Evolutionary conservation across 169 alveolate species (phyloP), one percentile per base, ranked within the genome.

Genomic region (Amoebophrya sp.): DNA sequence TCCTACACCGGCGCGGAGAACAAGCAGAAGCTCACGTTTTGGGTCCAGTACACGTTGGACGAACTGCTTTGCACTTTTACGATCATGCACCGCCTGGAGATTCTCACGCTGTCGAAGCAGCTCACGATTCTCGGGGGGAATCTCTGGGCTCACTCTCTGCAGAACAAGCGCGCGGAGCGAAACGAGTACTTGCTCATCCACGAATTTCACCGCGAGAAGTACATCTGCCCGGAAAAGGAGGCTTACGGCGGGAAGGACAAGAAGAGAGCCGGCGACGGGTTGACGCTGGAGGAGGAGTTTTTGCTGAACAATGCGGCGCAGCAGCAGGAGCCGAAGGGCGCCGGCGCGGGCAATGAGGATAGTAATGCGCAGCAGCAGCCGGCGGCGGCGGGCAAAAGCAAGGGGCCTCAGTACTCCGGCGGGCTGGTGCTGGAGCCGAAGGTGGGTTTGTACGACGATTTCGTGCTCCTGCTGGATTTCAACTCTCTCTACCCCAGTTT

Each of bases 401-500:
- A 92, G 89, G 67, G 67, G 18, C 88, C 92, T 41, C 69, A 89
- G 58, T 99, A 98, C 93, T 96, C 96, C 20, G 99, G 99, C 15
- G 99, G 99, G 5, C 92, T 97, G 69, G 99, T 99, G 38, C 95
- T 98, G 40, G 99, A 98, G 89, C 99, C 99, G 20, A 93, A 96
- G 34, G 96, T 98, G n/a, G 99, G 99, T 0, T 95, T 97, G 69
- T 99, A 98, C 93, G 99, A 98, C 91, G 95, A 97, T 41, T 97
- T 96, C 91, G 97, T 99, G 31, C 94, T 99, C 50, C 95, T 98
- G 40, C 95, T 99, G 41, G 99, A 99, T 95, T 99, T 99, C 96
- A 99, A 99, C 95, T 96, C 99, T 40, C 93, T 99, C 90, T 99
- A 99, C 95, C 99, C 99, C 1, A 97, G 99, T 1, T 97, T 99